Base-by-base conservation (phyloP, 345 rosid species). In the Heritiera littoralis region DNA sequence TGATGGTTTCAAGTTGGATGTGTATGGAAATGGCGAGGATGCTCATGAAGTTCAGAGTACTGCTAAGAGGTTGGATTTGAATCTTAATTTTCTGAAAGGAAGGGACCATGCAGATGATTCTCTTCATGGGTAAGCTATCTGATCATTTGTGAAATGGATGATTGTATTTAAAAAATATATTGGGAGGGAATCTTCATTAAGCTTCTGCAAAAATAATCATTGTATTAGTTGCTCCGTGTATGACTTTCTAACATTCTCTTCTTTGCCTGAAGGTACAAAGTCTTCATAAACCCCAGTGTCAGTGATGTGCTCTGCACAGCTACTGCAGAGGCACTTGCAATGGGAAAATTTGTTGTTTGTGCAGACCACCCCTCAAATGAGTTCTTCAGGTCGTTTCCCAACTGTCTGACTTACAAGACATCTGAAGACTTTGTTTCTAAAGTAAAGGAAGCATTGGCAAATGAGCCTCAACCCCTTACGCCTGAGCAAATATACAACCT, bases 281-380 rank as follows among this genome's bases (percentile, higher is more conserved):
- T 96, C 80, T 96, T 96, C 90, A 90, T 96, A 81, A 96, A 96
- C 83, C 99, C 98, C 20, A 96, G 99, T 64, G 86, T 96, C 66
- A 96, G 97, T 60, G 99, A 96, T 78, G 99, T 96, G 77, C 91
- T 96, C 67, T 96, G 99, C 91, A 96, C 98, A 40, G 98, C 99
- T 66, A 96, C 99, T 17, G 99, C 98, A 8, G 99, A 96, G 86
- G 99, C 98, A 35, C 92, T 96, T 46, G 99, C 99, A 0, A 96
- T 96, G 99, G 99, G 99, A 35, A 96, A 94, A 78, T 90, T 96
- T 54, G 99, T 96, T 6, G 86, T 96, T 3, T 96, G 99, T 74
- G 99, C 99, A 4, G 98, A 96, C 83, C 97, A 96, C 83, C 99
- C 99, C 32, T 96, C 99, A 9, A 96, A 96, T 78, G 97, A 96